Evolutionary conservation across 768 basidiomycete genomes (phyloP).

Genomic region (Tremella yokohamensis): DNA sequence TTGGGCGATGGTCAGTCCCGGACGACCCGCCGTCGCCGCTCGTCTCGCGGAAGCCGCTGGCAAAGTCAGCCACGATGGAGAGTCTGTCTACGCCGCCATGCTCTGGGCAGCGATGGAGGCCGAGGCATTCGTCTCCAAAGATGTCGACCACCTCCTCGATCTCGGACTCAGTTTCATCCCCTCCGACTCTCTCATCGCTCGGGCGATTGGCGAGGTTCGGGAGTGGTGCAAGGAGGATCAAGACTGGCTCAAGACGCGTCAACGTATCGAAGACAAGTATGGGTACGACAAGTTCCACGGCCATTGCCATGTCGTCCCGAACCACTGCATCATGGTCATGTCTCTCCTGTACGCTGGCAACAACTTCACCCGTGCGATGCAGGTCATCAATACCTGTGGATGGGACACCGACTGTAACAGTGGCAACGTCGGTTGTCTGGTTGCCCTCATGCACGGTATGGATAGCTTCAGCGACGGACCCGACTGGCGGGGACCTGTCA

Average conservation of each 20-base stretch:
- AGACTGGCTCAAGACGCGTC: constrained; percentile 7
- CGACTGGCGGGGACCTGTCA: constrained; percentile 7
- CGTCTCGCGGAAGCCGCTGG: neutral
- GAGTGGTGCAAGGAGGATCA: constrained; percentile 4
- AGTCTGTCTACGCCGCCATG: constrained; percentile 4
- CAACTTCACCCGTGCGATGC: constrained; percentile 6
- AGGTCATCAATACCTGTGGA: constrained; percentile 3
- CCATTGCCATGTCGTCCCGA: constrained; percentile 7
- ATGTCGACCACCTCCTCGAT: constrained; percentile 9
- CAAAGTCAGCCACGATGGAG: constrained; percentile 6
- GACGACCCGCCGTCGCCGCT: constrained; percentile 1
- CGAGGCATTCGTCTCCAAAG: constrained; percentile 6
- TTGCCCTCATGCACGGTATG: constrained; percentile 8
- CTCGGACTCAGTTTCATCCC: constrained; percentile 8
- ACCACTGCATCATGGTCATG: constrained; percentile 12
- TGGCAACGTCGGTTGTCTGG: constrained; percentile 8
- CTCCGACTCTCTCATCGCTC: constrained; percentile 1
- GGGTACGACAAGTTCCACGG: constrained; percentile 11
- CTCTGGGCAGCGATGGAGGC: constrained; percentile 8
- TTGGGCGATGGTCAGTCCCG: constrained; percentile 5
- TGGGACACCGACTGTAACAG: constrained; percentile 10
- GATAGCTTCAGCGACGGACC: neutral
- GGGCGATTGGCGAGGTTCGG: neutral
- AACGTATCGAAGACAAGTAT: constrained; percentile 7
- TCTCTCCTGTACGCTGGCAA: constrained; percentile 5